These are phyloP conservation scores for Candida krabiensis DNA, from an alignment of 805 yeast species.

Conservation along the genomic window DNA sequence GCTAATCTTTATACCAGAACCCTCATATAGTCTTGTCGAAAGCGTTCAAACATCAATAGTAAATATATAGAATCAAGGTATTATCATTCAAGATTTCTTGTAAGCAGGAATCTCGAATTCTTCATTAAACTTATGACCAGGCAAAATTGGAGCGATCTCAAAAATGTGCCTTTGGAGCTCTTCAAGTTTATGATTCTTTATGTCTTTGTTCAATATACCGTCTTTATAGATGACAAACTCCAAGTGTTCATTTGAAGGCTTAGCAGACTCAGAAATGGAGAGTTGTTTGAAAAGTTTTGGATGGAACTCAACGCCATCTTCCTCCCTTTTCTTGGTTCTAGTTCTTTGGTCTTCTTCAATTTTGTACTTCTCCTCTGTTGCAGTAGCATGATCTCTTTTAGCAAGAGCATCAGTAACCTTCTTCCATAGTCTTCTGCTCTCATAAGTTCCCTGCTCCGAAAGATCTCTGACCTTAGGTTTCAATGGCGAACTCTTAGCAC, in stretches of 20 bases:
- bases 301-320: slow-evolving; percentile 75
- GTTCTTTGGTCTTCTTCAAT: slow-evolving; percentile 87
- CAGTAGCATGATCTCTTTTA: slow-evolving; percentile 71
- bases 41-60: no score
- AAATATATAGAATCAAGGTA: no score
- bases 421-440: slow-evolving; percentile 82
- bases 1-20: no score
- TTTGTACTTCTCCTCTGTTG: slow-evolving; percentile 84
- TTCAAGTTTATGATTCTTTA: slow-evolving; percentile 44
- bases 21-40: no score
- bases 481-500: slow-evolving; percentile 49
- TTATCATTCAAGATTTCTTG: slow-evolving; percentile 46
- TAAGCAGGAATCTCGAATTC: slow-evolving; percentile 70
- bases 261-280: slow-evolving; percentile 31
- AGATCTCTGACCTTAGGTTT: slow-evolving; percentile 77
- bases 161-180: slow-evolving; percentile 56
- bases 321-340: slow-evolving; percentile 68
- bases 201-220: slow-evolving; percentile 41
- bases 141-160: slow-evolving; percentile 74
- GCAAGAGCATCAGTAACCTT: slow-evolving; percentile 82
- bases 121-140: slow-evolving; percentile 71
- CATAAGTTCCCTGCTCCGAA: slow-evolving; percentile 75
- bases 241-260: slow-evolving; percentile 42
- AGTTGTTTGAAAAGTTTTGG: slow-evolving; percentile 72
- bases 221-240: slow-evolving; percentile 67